Evolutionary conservation across 192 early-diverging fungal genomes (phyloP).

Genomic region (Backusella mclennaniae): DNA sequence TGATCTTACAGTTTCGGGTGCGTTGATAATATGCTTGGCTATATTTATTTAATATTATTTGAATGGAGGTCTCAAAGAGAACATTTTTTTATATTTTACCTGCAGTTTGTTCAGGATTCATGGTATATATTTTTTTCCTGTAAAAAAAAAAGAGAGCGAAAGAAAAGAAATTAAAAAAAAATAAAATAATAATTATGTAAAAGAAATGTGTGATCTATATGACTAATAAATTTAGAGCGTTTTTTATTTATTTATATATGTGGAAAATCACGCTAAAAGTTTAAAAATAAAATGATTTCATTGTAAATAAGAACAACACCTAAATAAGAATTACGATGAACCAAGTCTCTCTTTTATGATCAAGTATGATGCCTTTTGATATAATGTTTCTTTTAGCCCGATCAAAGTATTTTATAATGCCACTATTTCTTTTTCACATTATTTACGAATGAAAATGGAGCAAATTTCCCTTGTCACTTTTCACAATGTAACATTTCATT

Average conservation of each 20-base stretch:
- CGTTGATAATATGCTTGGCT: slow-evolving; percentile 12
- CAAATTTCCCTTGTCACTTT: neutral
- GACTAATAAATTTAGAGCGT: neutral
- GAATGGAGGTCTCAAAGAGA: neutral
- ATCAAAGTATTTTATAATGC: neutral
- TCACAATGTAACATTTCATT: neutral
- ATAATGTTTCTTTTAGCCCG: neutral
- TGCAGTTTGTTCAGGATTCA: neutral
- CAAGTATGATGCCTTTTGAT: neutral
- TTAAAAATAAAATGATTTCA: neutral
- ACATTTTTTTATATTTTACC: neutral
- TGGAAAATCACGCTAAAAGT: neutral
- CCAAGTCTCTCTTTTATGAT: neutral
- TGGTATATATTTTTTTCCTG: neutral
- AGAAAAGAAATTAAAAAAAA: neutral
- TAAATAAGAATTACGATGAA: too few species aligned
- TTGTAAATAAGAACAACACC: neutral
- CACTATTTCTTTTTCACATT: neutral
- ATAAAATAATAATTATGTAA: neutral
- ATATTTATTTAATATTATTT: neutral
- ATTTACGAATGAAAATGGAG: neutral
- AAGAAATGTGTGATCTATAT: neutral
- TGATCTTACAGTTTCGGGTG: slow-evolving; percentile 3
- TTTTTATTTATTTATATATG: neutral
- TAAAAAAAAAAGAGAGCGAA: neutral